Percentiles rank a stretch among this genome's conserved stretches.
phyloP scores from a whole-genome alignment of 106 monocot species.

The Posidonia australis region DNA sequence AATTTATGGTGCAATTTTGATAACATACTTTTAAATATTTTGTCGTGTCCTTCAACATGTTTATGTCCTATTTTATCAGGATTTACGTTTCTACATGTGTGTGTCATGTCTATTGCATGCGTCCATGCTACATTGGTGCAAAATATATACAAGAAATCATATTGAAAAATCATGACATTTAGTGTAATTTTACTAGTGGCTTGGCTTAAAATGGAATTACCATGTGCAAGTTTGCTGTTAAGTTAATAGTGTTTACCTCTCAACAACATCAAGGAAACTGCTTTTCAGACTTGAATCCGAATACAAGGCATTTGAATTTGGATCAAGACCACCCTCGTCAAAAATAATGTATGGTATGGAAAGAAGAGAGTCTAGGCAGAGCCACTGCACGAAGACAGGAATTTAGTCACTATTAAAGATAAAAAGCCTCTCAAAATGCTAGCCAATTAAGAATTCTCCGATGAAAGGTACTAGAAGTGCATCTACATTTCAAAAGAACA shows the following conservation, averaged over 20 bases:
- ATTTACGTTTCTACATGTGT: too few species aligned
- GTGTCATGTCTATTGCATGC: too few species aligned
- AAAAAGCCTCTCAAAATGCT: background rate
- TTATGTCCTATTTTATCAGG: too few species aligned
- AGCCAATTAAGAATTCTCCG: background rate
- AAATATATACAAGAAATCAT: too few species aligned
- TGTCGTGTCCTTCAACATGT: too few species aligned
- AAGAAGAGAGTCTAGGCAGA: conserved; percentile 60
- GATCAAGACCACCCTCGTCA: conserved; percentile 10
- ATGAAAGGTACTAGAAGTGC: background rate
- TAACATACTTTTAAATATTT: too few species aligned
- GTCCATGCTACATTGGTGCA: too few species aligned
- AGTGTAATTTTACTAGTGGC: too few species aligned
- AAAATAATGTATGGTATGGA: conserved; percentile 33
- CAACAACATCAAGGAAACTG: conserved; percentile 55
- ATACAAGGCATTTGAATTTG: conserved; percentile 24
- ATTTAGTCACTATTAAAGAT: background rate
- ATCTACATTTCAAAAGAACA: background rate
- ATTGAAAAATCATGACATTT: too few species aligned
- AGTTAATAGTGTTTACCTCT: conserved; percentile 74
- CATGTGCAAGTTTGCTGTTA: too few species aligned
- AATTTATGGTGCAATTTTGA: too few species aligned
- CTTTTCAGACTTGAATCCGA: conserved; percentile 44
- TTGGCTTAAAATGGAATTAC: too few species aligned
- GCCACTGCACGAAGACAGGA: conserved; percentile 43